phyloP scores from a whole-genome alignment of 202 grass and related monocot genomes.

The Hordeum pubiflorum region DNA sequence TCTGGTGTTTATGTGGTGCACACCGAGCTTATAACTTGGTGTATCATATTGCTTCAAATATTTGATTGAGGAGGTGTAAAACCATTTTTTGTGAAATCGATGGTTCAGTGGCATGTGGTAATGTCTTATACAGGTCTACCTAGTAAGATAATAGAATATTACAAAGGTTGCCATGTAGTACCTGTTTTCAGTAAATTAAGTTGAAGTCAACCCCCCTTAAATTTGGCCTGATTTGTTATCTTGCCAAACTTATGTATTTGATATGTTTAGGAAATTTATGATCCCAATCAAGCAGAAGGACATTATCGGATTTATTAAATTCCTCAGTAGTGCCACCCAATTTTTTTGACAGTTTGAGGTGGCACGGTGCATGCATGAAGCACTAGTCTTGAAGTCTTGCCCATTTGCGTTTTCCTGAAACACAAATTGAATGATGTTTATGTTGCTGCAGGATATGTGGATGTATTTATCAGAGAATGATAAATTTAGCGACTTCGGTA shows the following conservation, averaged over 20 bases:
- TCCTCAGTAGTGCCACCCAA: background rate
- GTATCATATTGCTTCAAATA: background rate
- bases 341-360: background rate
- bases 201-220: background rate
- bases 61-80: background rate
- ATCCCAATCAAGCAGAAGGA: background rate
- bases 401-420: constrained; percentile 17
- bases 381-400: background rate
- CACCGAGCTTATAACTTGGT: background rate
- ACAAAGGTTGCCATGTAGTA: background rate
- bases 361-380: background rate
- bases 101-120: background rate
- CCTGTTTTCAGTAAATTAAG: background rate
- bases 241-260: background rate
- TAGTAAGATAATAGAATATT: background rate
- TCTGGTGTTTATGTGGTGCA: background rate
- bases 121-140: background rate
- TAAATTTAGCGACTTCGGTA: constrained; percentile 79
- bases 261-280: background rate
- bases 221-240: background rate
- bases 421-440: constrained; percentile 11
- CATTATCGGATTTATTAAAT: background rate
- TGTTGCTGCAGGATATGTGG: constrained; percentile 88
- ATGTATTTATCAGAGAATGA: constrained; percentile 79
- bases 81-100: background rate